Conservation (phyloP, 495 filamentous ascomycete species). For the Margaritispora aquatica region DNA sequence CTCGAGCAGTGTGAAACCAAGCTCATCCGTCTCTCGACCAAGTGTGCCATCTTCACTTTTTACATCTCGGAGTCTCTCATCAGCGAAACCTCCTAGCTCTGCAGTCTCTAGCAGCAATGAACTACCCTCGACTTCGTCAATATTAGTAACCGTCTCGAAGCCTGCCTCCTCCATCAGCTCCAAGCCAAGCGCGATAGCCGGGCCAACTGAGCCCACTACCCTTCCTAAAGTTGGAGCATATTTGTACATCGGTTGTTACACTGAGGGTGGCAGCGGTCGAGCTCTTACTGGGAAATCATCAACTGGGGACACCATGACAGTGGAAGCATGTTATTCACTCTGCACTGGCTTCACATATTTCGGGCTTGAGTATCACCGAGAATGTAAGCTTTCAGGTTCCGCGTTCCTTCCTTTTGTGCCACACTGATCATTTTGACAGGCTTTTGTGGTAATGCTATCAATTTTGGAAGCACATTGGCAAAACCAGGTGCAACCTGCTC, state of each 20-base stretch:
- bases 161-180: not conserved
- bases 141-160: not conserved
- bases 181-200: not conserved
- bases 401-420: not conserved
- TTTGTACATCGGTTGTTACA: constrained; percentile 22
- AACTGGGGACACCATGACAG: constrained; percentile 23
- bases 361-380: constrained; percentile 30
- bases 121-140: not conserved
- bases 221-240: not conserved
- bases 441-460: constrained; percentile 27
- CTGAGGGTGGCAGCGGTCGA: constrained; percentile 18
- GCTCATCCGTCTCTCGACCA: not conserved
- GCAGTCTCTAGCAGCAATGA: not conserved
- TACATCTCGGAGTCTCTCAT: not conserved
- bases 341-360: constrained; percentile 27
- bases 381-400: constrained; percentile 8
- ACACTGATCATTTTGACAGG: constrained; percentile 7
- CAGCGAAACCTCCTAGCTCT: not conserved
- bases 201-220: not conserved
- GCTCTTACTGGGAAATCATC: constrained; percentile 15
- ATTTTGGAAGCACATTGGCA: constrained; percentile 1
- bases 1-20: not conserved
- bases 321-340: constrained; percentile 27
- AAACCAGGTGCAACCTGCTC: not conserved
- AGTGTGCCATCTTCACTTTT: not conserved